Base-by-base conservation (phyloP, 345 rosid genomes). In the Pistacia atlantica region DNA sequence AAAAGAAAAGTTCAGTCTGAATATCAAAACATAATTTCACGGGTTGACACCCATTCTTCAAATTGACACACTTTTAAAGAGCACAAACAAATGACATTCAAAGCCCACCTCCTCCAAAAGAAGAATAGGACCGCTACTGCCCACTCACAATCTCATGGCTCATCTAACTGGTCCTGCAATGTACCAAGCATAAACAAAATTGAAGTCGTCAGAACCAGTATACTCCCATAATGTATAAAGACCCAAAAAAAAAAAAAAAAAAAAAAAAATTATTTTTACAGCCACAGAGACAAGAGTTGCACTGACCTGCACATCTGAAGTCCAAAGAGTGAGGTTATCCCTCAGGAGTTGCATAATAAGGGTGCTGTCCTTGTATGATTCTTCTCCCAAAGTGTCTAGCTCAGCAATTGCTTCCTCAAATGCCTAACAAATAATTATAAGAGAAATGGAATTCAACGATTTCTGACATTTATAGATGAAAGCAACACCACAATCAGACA, bases 351-450 rank as follows among this genome's bases (percentile, higher is more conserved):
- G 98, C 97, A 94, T 92, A 54, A 94, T 94, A 81, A 94, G 96
- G 77, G 98, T 94, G 91, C 98, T 94, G 85, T 94, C 98, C 89
- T 92, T 94, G 94, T 94, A 94, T n/a, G 97, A 94, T 75, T 94
- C 98, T 75, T 92, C 98, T 70, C 98, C 96, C 80, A 92, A 76
- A 7, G 98, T 90, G 83, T 94, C 96, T 75, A 94, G 86, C 84
- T 94, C 98, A 72, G 97, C 98, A 79, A 94, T 94, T 25, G 98
- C 98, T 85, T 94, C 98, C 83, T 94, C 98, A 72, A 94, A 94
- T 61, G 97, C 97, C 98, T 94, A 56, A 62, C n/a, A 58, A 65
- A 54, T 10, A 35, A 62, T 28, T 5, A 49, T 9, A 52, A 68
- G 14, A 68, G 56, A 22, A 3, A 63, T 37, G 45, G 33, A 33